These are phyloP conservation scores for Starmerella stellata DNA, from an alignment of 805 yeast genomes.

Conservation along the genomic window DNA sequence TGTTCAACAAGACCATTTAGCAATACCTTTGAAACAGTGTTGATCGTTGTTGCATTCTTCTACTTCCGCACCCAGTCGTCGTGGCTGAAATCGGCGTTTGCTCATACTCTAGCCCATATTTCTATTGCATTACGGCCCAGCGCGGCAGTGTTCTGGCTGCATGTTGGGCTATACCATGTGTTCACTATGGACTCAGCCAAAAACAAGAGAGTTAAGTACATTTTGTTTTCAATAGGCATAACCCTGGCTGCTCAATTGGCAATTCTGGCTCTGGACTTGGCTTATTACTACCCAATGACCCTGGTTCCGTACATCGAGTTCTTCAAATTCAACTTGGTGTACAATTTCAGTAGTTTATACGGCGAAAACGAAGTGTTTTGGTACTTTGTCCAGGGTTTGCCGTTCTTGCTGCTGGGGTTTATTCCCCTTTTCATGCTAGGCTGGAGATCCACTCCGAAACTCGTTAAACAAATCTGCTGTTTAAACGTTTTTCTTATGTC, in stretches of 20 bases:
- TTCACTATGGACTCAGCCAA: not conserved
- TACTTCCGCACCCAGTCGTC: constrained; percentile 31
- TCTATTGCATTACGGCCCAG: constrained; percentile 72
- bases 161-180: constrained; percentile 30
- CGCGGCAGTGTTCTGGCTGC: constrained; percentile 57
- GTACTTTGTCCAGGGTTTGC: constrained; percentile 67
- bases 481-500: constrained; percentile 43
- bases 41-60: constrained; percentile 48
- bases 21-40: constrained; percentile 58
- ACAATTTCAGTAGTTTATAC: constrained; percentile 27
- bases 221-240: not conserved
- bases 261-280: constrained; percentile 3
- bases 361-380: constrained; percentile 76
- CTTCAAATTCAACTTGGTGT: constrained; percentile 8
- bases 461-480: constrained; percentile 16
- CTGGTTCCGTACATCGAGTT: constrained; percentile 9
- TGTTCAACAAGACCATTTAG: constrained; percentile 68
- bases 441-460: not conserved
- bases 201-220: not conserved
- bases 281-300: constrained; percentile 1
- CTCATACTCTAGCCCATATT: constrained; percentile 37
- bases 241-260: constrained; percentile 4
- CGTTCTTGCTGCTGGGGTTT: constrained; percentile 49
- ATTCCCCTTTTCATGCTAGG: constrained; percentile 29
- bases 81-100: constrained; percentile 18